Evolutionary conservation across 1,284 basidiomycete species (phyloP).

Genomic region (Ganoderma sinense): DNA sequence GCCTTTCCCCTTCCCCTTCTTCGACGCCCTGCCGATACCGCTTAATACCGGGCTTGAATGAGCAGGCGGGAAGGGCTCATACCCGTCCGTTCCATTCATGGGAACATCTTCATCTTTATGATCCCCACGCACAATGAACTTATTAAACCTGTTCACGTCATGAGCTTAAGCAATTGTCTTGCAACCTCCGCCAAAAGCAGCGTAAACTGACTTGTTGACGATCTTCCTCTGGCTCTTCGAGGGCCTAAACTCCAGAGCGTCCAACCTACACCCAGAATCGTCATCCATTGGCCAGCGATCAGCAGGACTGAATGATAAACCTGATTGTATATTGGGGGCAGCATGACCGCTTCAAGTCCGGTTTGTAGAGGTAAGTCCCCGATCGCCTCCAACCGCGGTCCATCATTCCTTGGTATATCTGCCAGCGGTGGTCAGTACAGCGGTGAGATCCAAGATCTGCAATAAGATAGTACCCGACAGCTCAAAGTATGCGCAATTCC

Average conservation of each 20-base stretch:
- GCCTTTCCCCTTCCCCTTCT: conserved; percentile 7
- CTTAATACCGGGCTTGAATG: neutral
- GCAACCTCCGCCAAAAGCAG: neutral
- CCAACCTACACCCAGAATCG: conserved; percentile 58
- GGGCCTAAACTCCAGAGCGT: conserved; percentile 74
- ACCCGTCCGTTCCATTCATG: conserved; percentile 31
- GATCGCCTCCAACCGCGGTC: conserved; percentile 92
- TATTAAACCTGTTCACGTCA: conserved; percentile 70
- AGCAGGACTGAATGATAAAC: conserved; percentile 41
- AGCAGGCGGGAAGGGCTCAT: neutral
- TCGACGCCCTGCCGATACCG: neutral
- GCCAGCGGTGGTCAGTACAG: neutral
- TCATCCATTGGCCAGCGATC: neutral
- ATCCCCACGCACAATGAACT: conserved; percentile 65
- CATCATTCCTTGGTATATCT: conserved; percentile 85
- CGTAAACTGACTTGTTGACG: conserved; percentile 60
- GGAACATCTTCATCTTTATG: conserved; percentile 39
- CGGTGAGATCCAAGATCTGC: neutral
- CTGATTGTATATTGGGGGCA: conserved; percentile 95
- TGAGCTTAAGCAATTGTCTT: conserved; percentile 43
- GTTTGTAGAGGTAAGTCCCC: conserved; percentile 85
- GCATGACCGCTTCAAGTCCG: conserved; percentile 83
- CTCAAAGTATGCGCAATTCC: conserved; percentile 48
- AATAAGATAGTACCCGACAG: conserved; percentile 51
- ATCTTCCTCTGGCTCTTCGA: conserved; percentile 85